Conservation (phyloP, 164 flowering plant species). For the Protea cynaroides region DNA sequence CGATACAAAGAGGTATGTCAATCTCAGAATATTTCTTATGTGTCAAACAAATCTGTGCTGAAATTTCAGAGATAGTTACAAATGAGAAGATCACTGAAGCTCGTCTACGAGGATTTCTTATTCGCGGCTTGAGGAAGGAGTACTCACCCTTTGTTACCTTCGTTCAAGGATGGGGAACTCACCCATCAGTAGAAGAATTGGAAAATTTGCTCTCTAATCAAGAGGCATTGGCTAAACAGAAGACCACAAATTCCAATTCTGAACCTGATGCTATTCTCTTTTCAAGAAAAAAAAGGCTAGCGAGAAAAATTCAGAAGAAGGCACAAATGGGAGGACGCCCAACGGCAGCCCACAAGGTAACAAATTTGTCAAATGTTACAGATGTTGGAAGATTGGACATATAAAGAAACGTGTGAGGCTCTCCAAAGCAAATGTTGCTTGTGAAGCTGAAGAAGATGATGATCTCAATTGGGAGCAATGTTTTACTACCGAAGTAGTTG, state of each 20-base stretch:
- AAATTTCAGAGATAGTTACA: slow-evolving; percentile 15
- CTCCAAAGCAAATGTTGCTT: neutral
- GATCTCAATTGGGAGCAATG: neutral
- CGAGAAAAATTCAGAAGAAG: neutral
- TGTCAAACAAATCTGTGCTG: slow-evolving; percentile 7
- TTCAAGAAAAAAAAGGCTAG: neutral
- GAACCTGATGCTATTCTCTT: slow-evolving; percentile 1
- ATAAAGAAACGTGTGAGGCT: slow-evolving; percentile 8
- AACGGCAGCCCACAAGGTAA: too few relatives aligned
- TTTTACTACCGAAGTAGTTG: neutral
- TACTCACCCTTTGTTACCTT: slow-evolving; percentile 10
- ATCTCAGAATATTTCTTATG: slow-evolving; percentile 5
- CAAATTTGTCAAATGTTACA: slow-evolving; percentile 11
- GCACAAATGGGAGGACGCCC: neutral
- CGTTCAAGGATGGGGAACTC: slow-evolving; percentile 12
- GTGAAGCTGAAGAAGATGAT: neutral
- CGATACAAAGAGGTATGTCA: neutral
- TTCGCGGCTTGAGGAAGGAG: slow-evolving; percentile 12
- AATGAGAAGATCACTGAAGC: slow-evolving; percentile 10
- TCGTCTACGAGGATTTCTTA: slow-evolving; percentile 1
- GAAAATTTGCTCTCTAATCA: slow-evolving; percentile 10
- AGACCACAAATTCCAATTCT: neutral
- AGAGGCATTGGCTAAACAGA: slow-evolving; percentile 12
- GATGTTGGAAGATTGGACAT: slow-evolving; percentile 14
- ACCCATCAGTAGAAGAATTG: slow-evolving; percentile 13